These are phyloP conservation scores for Capsicum baccatum DNA, from an alignment of 257 asterid genomes.

Conservation along the genomic window DNA sequence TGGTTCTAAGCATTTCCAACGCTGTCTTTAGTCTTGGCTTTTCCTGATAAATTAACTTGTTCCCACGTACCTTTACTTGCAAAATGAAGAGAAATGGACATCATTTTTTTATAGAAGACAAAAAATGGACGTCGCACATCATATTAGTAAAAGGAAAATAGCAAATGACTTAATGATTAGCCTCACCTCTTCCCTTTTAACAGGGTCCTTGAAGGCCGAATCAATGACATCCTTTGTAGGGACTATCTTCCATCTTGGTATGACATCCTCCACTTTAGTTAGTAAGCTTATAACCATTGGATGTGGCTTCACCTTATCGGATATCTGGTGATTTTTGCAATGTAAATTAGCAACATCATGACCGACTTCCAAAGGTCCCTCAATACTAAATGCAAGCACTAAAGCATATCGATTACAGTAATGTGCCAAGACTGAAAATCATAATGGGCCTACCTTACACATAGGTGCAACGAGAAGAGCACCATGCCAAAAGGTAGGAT, in stretches of 20 bases:
- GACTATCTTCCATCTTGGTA: constrained; percentile 95
- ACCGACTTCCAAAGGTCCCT: not conserved
- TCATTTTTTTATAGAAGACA: not conserved
- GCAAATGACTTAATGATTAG: not conserved
- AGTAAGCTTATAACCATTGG: constrained; percentile 73
- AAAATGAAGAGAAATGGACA: not conserved
- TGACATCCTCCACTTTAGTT: constrained; percentile 72
- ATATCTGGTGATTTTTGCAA: constrained; percentile 50
- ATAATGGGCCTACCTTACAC: constrained; percentile 69
- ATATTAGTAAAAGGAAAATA: not conserved
- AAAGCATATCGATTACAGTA: not conserved
- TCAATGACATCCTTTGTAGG: constrained; percentile 85
- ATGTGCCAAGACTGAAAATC: not conserved
- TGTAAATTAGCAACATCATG: not conserved
- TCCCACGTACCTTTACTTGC: constrained; percentile 61
- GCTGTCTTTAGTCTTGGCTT: constrained; percentile 94
- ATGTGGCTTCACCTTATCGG: constrained; percentile 91
- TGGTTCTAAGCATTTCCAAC: constrained; percentile 90
- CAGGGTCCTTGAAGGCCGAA: constrained; percentile 85
- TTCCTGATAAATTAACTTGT: constrained; percentile 77
- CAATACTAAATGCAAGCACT: not conserved
- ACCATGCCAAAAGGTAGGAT: constrained; percentile 84
- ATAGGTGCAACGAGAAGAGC: constrained; percentile 93
- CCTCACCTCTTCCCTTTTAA: constrained; percentile 76
- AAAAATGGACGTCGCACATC: not conserved